A percentile compares a stretch with the other conserved stretches of the same genome.
Evolutionary conservation across 2,329 filamentous ascomycete species (phyloP).

Genomic region (Aspergillus sp.): DNA sequence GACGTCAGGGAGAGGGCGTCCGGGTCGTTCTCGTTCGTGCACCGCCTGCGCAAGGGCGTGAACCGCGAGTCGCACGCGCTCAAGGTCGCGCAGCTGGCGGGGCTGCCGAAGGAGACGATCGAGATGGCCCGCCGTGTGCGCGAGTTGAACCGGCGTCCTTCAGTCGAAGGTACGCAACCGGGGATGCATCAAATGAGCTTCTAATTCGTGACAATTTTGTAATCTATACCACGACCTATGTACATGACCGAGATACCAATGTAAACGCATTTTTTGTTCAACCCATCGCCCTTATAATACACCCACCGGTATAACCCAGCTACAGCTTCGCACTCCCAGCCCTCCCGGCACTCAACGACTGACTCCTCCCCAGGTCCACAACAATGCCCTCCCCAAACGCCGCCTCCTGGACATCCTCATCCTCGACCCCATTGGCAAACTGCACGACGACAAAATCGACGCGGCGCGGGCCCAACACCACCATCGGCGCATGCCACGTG

Average conservation of each 20-base stretch:
- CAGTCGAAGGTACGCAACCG: too few relatives aligned
- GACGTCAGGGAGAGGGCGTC: conserved; percentile 75
- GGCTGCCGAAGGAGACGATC: conserved; percentile 72
- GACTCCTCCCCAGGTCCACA: conserved; percentile 21
- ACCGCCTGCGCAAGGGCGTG: conserved; percentile 75
- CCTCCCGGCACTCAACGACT: background rate
- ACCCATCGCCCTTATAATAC: background rate
- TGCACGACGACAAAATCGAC: conserved; percentile 89
- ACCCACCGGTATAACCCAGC: background rate
- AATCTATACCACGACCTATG: background rate
- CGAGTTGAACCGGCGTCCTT: conserved; percentile 16
- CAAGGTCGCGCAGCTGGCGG: conserved; percentile 88
- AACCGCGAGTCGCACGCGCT: conserved; percentile 88
- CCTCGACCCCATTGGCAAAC: conserved; percentile 76
- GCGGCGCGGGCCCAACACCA: conserved; percentile 68
- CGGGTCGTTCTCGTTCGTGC: conserved; percentile 77
- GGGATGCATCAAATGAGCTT: too few relatives aligned
- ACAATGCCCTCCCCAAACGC: conserved; percentile 43
- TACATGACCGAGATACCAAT: background rate
- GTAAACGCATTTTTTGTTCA: background rate
- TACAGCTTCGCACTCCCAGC: conserved; percentile 6
- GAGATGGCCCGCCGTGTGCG: conserved; percentile 64
- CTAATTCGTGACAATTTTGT: background rate
- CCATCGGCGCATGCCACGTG: conserved; percentile 97
- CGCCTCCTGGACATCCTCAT: conserved; percentile 88